phyloP scores from a whole-genome alignment of 352 stramenopile species.

The Vaucheria bursata region DNA sequence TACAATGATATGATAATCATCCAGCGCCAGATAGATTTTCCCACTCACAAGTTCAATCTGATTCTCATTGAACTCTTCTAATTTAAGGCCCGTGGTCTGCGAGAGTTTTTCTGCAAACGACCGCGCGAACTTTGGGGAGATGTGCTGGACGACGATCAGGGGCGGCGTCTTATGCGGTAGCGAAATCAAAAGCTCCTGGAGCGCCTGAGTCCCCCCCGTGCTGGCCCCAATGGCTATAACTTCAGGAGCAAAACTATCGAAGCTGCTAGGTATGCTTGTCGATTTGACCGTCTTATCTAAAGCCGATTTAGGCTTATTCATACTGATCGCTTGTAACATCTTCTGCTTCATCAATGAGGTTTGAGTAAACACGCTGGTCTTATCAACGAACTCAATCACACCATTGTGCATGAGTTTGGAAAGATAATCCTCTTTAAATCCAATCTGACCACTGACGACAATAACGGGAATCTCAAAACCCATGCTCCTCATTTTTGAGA shows the following conservation, averaged over 20 bases:
- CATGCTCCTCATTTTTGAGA: background rate
- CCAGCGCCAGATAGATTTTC: background rate
- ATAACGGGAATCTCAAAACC: background rate
- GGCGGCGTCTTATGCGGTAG: background rate
- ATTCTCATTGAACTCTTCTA: background rate
- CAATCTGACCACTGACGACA: background rate
- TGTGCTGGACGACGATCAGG: background rate
- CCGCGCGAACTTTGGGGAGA: background rate
- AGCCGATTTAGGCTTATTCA: too few species aligned
- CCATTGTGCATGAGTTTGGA: background rate
- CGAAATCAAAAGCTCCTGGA: background rate
- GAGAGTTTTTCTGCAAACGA: background rate
- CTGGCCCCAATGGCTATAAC: background rate
- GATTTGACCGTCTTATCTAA: too few species aligned
- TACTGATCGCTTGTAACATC: too few species aligned
- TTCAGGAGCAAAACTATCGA: too few species aligned
- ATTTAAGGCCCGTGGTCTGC: background rate
- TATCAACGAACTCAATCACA: background rate
- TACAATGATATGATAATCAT: background rate
- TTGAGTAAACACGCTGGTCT: background rate
- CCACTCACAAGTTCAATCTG: background rate
- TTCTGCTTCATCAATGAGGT: too few species aligned
- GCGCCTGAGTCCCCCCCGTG: background rate
- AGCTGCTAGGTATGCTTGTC: too few species aligned
- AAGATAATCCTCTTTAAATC: background rate